Evolutionary conservation across 345 rosid species (phyloP), one percentile per base, ranked within the genome.

Genomic region (Rhodamnia argentea): DNA sequence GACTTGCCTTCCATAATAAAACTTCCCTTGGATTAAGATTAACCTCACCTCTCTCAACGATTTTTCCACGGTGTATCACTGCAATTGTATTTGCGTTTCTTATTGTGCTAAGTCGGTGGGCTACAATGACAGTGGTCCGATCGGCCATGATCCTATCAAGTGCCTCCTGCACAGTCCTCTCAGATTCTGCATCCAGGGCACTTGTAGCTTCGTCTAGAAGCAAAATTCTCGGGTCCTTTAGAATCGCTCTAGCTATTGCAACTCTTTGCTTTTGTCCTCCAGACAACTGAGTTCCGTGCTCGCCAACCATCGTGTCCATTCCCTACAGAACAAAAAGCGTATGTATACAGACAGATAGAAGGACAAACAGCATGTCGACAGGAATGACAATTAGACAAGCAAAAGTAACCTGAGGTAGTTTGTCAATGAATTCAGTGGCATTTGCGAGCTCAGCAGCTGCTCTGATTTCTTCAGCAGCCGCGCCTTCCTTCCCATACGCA

Each of bases 251-350:
- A 1, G 92, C 93, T 62, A 91, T 90, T 13, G 93, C 93, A 32
- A 91, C 84, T 82, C 93, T 88, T 86, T 92, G 94, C 87, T 92
- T 92, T 82, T 92, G 94, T 6, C 94, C 94, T 10, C 94, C 94
- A 0, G 94, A 92, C 53, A 92, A 88, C 70, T 90, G 93, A 86
- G 90, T 90, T 88, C 94, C 94, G 82, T 89, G 94, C 86, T 92
- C 93, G 1, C 93, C 93, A 23, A 92, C 93, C 91, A 88, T 90
- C 10, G 94, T 91, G 83, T 90, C 91, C 26, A 91, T 40, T 60
- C 93, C 94, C 94, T 92, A 83, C 40, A 54, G 57, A 54, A 18
- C 23, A 18, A 54, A 18, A 18, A 54, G 57, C 57, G 18, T 16
- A 54, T 54, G 57, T 18, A 54, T 54, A 54, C 24, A 7, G 52